These are phyloP conservation scores for Ustilago shanxiensis DNA, from an alignment of 1,284 basidiomycete genomes.

Conservation along the genomic window DNA sequence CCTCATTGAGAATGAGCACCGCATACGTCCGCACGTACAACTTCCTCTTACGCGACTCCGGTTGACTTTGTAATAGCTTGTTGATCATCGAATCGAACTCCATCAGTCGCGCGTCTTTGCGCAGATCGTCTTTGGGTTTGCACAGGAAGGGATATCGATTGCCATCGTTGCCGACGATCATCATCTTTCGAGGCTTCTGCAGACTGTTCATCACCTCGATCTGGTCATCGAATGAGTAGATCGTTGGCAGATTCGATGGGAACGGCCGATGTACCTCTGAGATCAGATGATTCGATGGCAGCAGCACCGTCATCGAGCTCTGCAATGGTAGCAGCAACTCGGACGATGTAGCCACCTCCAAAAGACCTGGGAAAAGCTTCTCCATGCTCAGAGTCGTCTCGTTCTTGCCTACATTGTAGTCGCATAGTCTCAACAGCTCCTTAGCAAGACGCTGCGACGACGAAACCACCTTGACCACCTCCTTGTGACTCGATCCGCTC, in stretches of 20 bases:
- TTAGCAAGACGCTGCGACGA: slow-evolving; percentile 62
- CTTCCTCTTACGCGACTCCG: slow-evolving; percentile 78
- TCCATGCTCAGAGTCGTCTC: slow-evolving; percentile 54
- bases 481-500: slow-evolving; percentile 34
- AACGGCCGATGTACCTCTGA: slow-evolving; percentile 85
- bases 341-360: slow-evolving; percentile 48
- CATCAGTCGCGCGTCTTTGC: slow-evolving; percentile 98
- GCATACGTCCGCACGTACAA: slow-evolving; percentile 79
- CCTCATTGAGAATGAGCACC: slow-evolving; percentile 95
- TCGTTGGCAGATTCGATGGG: slow-evolving; percentile 81
- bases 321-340: slow-evolving; percentile 81
- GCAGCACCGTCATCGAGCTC: slow-evolving; percentile 87
- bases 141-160: slow-evolving; percentile 90
- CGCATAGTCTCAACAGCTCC: slow-evolving; percentile 65
- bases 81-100: slow-evolving; percentile 99
- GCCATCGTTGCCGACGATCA: slow-evolving; percentile 85
- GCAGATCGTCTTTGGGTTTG: slow-evolving; percentile 96
- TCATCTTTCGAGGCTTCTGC: slow-evolving; percentile 91
- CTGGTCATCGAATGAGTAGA: slow-evolving; percentile 77
- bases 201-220: slow-evolving; percentile 94
- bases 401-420: slow-evolving; percentile 56
- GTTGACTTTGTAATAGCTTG: slow-evolving; percentile 92
- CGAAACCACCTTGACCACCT: slow-evolving; percentile 53
- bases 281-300: slow-evolving; percentile 73
- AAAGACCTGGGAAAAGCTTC: slow-evolving; percentile 57